phyloP scores from a whole-genome alignment of 805 yeast genomes.

The Wickerhamiella brachini region DNA sequence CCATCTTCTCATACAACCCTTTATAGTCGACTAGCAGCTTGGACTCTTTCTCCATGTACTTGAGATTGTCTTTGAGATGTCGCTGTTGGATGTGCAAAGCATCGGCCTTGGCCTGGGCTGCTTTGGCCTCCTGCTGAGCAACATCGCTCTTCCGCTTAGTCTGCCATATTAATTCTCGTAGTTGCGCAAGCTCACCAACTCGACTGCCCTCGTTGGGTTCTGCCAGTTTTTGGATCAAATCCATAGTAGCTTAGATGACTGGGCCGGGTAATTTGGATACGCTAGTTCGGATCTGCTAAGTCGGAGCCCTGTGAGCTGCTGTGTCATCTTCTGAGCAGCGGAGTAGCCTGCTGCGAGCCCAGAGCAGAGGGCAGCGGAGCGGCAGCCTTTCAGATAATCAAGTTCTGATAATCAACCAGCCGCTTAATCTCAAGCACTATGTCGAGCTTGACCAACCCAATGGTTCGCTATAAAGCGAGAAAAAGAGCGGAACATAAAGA shows the following conservation, averaged over 20 bases:
- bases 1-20: slow-evolving; percentile 4
- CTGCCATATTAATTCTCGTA: not conserved
- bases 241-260: no score
- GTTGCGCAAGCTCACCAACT: not conserved
- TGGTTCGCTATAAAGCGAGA: slow-evolving; percentile 39
- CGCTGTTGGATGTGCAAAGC: not conserved
- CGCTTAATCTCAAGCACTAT: no score
- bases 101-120: not conserved
- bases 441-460: slow-evolving; percentile 21
- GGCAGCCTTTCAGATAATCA: no score
- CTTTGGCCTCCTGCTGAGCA: not conserved
- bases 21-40: not conserved
- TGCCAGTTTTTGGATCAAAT: not conserved
- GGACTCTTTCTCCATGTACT: not conserved
- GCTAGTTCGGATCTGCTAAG: no score
- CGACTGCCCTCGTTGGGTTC: not conserved
- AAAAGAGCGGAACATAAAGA: slow-evolving; percentile 54
- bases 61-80: not conserved
- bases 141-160: not conserved
- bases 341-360: not conserved
- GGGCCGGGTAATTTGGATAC: not conserved
- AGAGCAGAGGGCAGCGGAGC: no score
- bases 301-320: not conserved
- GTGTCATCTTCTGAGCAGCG: not conserved
- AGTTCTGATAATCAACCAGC: no score